Base-by-base conservation (phyloP, 306 rosid genomes). In the Cucumis hystrix region DNA sequence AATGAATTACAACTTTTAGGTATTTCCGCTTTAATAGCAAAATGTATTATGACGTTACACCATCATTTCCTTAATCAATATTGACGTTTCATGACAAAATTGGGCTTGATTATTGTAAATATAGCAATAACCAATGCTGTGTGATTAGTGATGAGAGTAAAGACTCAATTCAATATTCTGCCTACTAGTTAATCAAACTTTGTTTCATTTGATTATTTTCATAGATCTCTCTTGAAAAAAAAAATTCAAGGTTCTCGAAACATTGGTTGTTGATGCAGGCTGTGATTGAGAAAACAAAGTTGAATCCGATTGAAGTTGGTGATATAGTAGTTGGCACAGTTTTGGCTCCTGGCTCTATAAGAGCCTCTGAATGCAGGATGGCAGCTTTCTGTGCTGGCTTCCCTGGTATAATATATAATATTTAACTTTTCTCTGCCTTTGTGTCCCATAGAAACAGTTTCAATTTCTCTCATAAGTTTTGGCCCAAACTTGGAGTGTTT, bases 251-350 rank as follows among this genome's bases (percentile, higher is more conserved):
- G 4, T 75, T 37, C 14, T 21, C 35, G 57, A 10, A 37, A 23
- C 40, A 35, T 23, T 21, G 67, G 23, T 80, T 80, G 33, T 77
- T 58, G 28, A 71, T 86, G 72, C 57, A 94, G 97, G 98, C 89
- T 43, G 87, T 94, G 75, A 82, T 92, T 80, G 91, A 87, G 83
- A 90, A 84, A 84, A 92, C 98, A 83, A 86, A 88, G 73, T 82
- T 95, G 80, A 30, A 89, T 80, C 96, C 97, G 67, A 77, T 77
- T 79, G 98, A 95, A 82, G 91, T 90, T 45, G 96, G 96, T 66
- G 97, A 95, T 75, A 90, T 92, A 79, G 86, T 95, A 77, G 98
- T 95, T 57, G 98, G 98, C 69, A 95, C 97, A 14, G 98, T 92
- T 61, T 69, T 86, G 80, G 95, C 82, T 62, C 97, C 97, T 67